These are phyloP conservation scores for Penicillium crystallinum DNA, from an alignment of 495 filamentous ascomycete genomes.

Conservation along the genomic window DNA sequence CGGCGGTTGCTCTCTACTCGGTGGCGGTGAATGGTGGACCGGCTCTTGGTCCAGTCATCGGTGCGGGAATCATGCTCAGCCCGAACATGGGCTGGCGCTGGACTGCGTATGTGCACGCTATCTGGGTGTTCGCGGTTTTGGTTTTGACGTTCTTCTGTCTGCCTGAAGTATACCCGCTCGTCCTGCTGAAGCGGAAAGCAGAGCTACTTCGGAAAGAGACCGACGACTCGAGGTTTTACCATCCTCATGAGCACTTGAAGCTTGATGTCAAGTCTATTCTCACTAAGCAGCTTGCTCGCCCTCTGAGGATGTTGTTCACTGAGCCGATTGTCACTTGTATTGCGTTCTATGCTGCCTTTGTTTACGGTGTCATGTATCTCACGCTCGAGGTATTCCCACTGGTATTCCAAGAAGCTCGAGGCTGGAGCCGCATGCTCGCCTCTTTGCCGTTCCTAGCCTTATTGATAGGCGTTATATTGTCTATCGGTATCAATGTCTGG, in stretches of 20 bases:
- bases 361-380: conserved; percentile 31
- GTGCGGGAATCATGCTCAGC: conserved; percentile 39
- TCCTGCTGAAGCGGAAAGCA: conserved; percentile 31
- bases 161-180: conserved; percentile 29
- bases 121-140: conserved; percentile 24
- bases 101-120: conserved; percentile 36
- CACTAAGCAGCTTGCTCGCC: conserved; percentile 31
- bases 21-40: conserved; percentile 40
- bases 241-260: conserved; percentile 38
- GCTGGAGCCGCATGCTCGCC: conserved; percentile 17
- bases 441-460: conserved; percentile 28
- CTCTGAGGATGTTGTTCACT: conserved; percentile 34
- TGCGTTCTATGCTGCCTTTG: conserved; percentile 34
- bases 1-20: conserved; percentile 41
- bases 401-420: conserved; percentile 26
- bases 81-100: conserved; percentile 39
- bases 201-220: conserved; percentile 25
- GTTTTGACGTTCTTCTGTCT: conserved; percentile 25
- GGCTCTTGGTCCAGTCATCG: conserved; percentile 41
- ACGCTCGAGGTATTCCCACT: conserved; percentile 32
- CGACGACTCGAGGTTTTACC: conserved; percentile 30
- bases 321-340: conserved; percentile 39
- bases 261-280: conserved; percentile 27
- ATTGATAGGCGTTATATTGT: conserved; percentile 25
- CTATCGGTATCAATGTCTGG: conserved; percentile 21